Evolutionary conservation across 805 yeast species (phyloP).

Genomic region (Wickerhamiella parazyma): DNA sequence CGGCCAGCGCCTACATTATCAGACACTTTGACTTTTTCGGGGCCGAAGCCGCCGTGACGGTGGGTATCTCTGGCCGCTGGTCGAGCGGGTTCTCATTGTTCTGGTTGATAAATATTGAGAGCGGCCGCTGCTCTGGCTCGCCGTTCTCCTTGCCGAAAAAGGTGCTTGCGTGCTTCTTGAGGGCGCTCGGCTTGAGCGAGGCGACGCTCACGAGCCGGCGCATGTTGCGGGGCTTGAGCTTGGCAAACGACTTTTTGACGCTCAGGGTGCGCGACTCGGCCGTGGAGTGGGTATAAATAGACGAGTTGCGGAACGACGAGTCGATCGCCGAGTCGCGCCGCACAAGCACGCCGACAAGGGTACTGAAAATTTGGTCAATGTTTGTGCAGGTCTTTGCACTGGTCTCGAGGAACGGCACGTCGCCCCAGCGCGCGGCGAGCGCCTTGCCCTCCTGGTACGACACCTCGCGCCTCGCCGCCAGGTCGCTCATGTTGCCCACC

Average conservation of each 20-base stretch:
- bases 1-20: constrained; percentile 4
- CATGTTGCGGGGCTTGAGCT: constrained; percentile 13
- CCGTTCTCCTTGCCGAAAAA: constrained; percentile 5
- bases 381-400: constrained; percentile 84
- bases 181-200: constrained; percentile 5
- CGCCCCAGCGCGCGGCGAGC: constrained; percentile 76
- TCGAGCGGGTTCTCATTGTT: not conserved
- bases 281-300: constrained; percentile 10
- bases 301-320: constrained; percentile 12
- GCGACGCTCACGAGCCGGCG: constrained; percentile 12
- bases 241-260: constrained; percentile 15
- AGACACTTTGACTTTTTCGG: constrained; percentile 4
- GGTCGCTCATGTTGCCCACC: constrained; percentile 84
- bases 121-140: not conserved
- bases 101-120: not conserved
- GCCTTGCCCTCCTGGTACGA: constrained; percentile 70
- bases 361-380: constrained; percentile 82
- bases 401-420: constrained; percentile 83
- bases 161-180: constrained; percentile 7
- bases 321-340: constrained; percentile 40
- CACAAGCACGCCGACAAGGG: constrained; percentile 80
- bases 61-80: constrained; percentile 2
- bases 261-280: constrained; percentile 10
- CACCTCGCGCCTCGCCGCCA: constrained; percentile 53
- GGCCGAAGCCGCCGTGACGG: not conserved